Conservation (phyloP, 2,329 filamentous ascomycete genomes). For the Cladobotryum protrusum region DNA sequence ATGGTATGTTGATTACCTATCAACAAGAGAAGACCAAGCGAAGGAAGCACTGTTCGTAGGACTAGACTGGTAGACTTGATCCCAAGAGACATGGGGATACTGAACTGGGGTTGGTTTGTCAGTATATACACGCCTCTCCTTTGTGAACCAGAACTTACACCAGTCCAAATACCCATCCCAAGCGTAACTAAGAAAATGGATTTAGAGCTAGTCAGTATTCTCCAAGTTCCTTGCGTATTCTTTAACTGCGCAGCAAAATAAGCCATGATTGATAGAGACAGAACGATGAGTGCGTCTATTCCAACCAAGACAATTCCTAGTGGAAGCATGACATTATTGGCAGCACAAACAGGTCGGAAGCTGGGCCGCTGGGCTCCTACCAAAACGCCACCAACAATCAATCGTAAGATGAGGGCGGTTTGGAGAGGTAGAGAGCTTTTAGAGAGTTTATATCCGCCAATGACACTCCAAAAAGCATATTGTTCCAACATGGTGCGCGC, state of each 20-base stretch:
- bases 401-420: conserved; percentile 39
- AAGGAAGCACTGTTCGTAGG: conserved; percentile 44
- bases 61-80: conserved; percentile 35
- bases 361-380: conserved; percentile 49
- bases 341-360: conserved; percentile 47
- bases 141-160: conserved; percentile 33
- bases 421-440: conserved; percentile 38
- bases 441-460: conserved; percentile 31
- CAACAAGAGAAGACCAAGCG: conserved; percentile 42
- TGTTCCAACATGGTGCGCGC: conserved; percentile 48
- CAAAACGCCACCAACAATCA: conserved; percentile 48
- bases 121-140: background rate
- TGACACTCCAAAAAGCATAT: conserved; percentile 47
- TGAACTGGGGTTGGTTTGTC: conserved; percentile 33
- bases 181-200: conserved; percentile 36
- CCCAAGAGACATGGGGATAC: conserved; percentile 46
- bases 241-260: conserved; percentile 31
- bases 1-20: conserved; percentile 33
- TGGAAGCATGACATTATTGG: conserved; percentile 37
- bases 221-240: conserved; percentile 24
- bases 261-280: conserved; percentile 35
- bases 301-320: conserved; percentile 40
- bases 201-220: conserved; percentile 29
- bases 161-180: conserved; percentile 48
- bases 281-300: conserved; percentile 40